Evolutionary conservation across 352 stramenopile genomes (phyloP), one percentile per base, ranked within the genome.

Genomic region (Phytopythium mirpurense): DNA sequence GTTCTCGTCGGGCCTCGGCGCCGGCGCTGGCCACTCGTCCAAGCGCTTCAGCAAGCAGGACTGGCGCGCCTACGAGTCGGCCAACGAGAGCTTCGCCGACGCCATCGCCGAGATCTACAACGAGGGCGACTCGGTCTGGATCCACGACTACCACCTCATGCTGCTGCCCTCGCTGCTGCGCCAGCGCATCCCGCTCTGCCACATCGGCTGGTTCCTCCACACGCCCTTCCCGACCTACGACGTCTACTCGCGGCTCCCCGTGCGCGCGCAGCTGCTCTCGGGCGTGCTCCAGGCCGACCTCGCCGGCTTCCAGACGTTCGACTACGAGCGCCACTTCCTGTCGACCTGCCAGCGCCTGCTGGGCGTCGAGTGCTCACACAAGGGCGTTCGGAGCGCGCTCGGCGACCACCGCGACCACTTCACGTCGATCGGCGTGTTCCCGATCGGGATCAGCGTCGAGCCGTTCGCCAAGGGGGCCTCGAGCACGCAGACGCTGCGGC

Each of bases 81-180:
- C 84, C 6, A 96, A 96, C 54, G 76, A 88, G 55, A 81, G 72
- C 56, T 96, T 95, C 60, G 86, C 86, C 4, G 81, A 94, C 54
- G 74, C 85, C 2, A 90, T 95, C 16, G 78, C 74, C 11, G 83
- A 91, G 53, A 78, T 95, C 37, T 95, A 93, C 60, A 89, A 95
- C 35, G 83, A 93, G 72, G 86, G 83, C 64, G 86, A 96, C 62
- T 71, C 78, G 21, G 80, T 96, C 9, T 96, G 86, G 86, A 76
- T 96, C 18, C 86, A 96, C 63, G 87, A 96, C 71, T 95, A 95
- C 62, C 87, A 96, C 53, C 62, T 96, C 26, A 96, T 96, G 86
- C 58, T 91, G 50, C 62, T 96, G 18, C 87, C 87, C n/a, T 87
- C 77, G 53, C 67, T 95, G 56, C 62, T 96, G 26, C 77, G 86